A percentile compares a stretch with the other conserved stretches of the same genome.
Conservation (phyloP, 1,139 yeast genomes). For the Entelexis paramagnoliae region DNA sequence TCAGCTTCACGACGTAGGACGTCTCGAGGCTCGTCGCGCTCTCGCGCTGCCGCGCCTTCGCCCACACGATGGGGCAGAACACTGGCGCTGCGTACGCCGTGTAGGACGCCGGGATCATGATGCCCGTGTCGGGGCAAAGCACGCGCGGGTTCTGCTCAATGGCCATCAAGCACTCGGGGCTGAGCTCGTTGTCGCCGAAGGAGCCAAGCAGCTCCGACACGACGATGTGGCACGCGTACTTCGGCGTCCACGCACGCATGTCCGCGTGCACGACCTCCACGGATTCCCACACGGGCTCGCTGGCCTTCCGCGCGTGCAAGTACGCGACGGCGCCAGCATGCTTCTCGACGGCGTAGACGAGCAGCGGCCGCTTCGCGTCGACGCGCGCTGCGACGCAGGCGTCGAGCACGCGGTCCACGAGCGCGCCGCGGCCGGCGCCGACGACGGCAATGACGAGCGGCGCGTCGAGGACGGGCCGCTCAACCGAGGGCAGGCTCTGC, state of each 20-base stretch:
- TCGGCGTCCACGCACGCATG: constrained; percentile 42
- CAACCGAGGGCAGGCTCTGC: not conserved
- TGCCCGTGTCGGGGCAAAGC: constrained; percentile 30
- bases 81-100: constrained; percentile 57
- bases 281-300: constrained; percentile 26
- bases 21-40: constrained; percentile 6
- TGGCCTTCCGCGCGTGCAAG: constrained; percentile 24
- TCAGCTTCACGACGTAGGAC: constrained; percentile 54
- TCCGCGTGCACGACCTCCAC: constrained; percentile 49
- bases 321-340: constrained; percentile 51
- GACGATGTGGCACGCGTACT: constrained; percentile 42
- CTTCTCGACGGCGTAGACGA: constrained; percentile 55
- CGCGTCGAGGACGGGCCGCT: constrained; percentile 29
- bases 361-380: constrained; percentile 30
- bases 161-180: constrained; percentile 61
- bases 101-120: constrained; percentile 58
- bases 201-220: constrained; percentile 81
- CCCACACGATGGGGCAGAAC: constrained; percentile 43
- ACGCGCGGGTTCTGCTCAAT: constrained; percentile 24
- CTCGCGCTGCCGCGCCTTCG: constrained; percentile 23
- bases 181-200: constrained; percentile 80
- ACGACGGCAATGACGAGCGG: constrained; percentile 43
- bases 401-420: constrained; percentile 45
- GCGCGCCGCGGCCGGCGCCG: constrained; percentile 85
- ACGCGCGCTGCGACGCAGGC: constrained; percentile 31